Base-by-base conservation (phyloP, 352 stramenopile species). In the Nothophytophthora sp. region DNA sequence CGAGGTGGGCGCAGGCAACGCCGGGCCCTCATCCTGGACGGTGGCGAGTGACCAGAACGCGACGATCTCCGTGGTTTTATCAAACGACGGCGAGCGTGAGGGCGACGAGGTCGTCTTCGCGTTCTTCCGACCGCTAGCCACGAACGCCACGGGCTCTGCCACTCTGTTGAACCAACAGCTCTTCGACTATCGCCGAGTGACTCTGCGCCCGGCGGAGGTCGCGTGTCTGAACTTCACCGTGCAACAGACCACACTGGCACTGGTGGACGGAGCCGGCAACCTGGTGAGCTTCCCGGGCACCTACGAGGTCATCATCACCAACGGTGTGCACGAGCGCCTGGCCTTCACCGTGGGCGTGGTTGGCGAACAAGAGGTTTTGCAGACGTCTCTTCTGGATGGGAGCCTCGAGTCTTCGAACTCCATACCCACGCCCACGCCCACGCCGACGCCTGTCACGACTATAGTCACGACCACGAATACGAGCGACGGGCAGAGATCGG, bases 161-260 rank as follows among this genome's bases (percentile, higher is more conserved):
- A 81, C 67, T 28, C 57, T 80, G 18, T 58, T 88, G 22, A 85
- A 88, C 50, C 56, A 88, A 55, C 76, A 88, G 46, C 60, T 88
- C 20, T 88, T 88, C 34, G 50, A 46, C 33, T 88, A 76, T 32
- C 34, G 60, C 28, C 73, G 76, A 35, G 46, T 81, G 19, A 53
- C 57, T 15, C 59, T 88, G 13, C 12, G 29, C 9, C 54, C 61
- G 16, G 59, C 53, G 5, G 39, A 64, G 22, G 46, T 38, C 15
- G 52, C 23, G 8, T 32, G 56, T 11, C 33, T 80, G 22, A 49
- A 30, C 18, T 67, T 88, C 30, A 39, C 48, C 0, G 41, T 88
- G 19, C 43, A 45, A 3, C 55, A 55, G 22, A 52, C 49, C 28
- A 74, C 60, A 27, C 51, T 88, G 10, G 73, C 62, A 24, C 60